phyloP scores from a whole-genome alignment of 805 yeast species.

The Candida boleticola region DNA sequence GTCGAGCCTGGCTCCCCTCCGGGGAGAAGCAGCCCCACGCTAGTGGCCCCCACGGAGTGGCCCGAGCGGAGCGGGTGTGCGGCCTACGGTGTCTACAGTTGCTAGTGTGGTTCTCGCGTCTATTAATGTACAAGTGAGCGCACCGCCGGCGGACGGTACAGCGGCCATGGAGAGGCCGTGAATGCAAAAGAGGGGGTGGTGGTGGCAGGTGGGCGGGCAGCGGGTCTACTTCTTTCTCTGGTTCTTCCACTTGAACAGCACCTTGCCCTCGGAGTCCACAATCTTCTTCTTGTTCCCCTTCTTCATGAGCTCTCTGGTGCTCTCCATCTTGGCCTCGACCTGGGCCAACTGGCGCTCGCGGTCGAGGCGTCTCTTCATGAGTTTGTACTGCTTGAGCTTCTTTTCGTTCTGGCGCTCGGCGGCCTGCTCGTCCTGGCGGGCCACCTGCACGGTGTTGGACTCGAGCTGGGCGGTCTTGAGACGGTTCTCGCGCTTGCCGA shows the following conservation, averaged over 20 bases:
- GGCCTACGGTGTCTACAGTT: no score
- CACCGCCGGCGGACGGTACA: no score
- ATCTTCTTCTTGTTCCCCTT: constrained; percentile 83
- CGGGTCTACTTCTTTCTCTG: constrained; percentile 65
- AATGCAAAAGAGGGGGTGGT: no score
- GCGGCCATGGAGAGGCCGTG: no score
- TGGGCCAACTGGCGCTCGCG: constrained; percentile 65
- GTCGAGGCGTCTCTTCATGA: constrained; percentile 62
- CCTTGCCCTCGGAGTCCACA: constrained; percentile 62
- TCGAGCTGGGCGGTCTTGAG: constrained; percentile 59
- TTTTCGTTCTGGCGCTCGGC: constrained; percentile 40
- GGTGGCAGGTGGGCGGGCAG: no score
- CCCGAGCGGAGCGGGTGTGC: no score
- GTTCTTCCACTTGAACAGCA: constrained; percentile 80
- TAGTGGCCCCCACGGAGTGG: no score
- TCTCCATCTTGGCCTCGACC: constrained; percentile 70
- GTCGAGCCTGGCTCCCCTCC: no score
- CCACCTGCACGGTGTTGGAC: constrained; percentile 22
- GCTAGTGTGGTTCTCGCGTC: no score
- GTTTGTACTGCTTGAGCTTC: constrained; percentile 59
- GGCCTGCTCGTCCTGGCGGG: constrained; percentile 27
- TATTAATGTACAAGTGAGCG: no score
- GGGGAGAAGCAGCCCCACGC: no score
- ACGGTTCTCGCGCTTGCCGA: constrained; percentile 70
- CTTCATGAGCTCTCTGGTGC: constrained; percentile 85